Base-by-base conservation (phyloP, 805 yeast species). In the Ogataea neopini region DNA sequence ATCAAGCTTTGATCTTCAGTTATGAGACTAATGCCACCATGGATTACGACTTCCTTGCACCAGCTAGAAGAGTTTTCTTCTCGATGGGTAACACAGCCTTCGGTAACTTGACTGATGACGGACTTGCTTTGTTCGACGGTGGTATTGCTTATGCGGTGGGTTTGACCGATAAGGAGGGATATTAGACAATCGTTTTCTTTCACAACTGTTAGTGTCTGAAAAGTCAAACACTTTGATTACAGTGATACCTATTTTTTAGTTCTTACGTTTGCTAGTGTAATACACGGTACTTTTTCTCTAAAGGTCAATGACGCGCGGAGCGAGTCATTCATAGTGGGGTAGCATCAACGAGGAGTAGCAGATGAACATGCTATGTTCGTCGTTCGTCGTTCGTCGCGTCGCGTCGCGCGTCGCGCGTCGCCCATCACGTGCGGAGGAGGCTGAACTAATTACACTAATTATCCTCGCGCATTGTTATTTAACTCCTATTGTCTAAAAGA, bases 1-100 rank as follows among this genome's bases (percentile, higher is more conserved):
- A 39, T n/a, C 20, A 39, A 15, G 33, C n/a, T 28, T 14, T 39
- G 42, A 39, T 39, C 15, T 39, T 39, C 33, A 17, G 25, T 28
- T 39, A 39, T 32, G 42, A 39, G 42, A 15, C 33, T 9, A 39
- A 39, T 29, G 42, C 42, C 6, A 39, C 42, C 25, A 39, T 39
- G 42, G 42, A 39, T 32, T 39, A 39, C 33, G 42, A 39, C 25
- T 39, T 39, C 42, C 42, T 17, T 26, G 42, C 42, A 5, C 42
- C 42, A 17, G 42, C 42, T 8, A 39, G 42, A 39, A 39, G 42
- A 39, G 42, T 39, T 5, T 39, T 39, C 33, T 39, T 39, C 9
- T 32, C 34, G 3, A 26, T 39, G 42, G 42, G 42, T 26, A 39
- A 39, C 42, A 14, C 7, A 8, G 18, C 25, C 18, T 39, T 25